Evolutionary conservation across 2,329 filamentous ascomycete species (phyloP), one percentile per base, ranked within the genome.

Genomic region (Xenosphaeropsis pyriputrescens): DNA sequence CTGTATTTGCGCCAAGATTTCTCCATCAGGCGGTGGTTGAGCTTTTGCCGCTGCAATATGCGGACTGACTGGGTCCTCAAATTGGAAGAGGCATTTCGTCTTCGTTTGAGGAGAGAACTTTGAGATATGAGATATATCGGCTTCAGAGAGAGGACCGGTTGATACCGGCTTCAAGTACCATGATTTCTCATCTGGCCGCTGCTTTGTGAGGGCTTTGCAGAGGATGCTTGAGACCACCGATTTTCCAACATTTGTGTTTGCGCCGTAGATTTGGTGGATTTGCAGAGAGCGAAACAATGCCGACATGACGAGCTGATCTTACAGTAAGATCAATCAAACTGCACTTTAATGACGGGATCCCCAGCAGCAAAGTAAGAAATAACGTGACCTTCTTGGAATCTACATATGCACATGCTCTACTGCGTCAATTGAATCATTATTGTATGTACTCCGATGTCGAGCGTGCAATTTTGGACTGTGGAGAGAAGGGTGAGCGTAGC

Each of bases 191-290:
- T 59, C 50, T 6, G 56, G 55, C 45, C 63, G 62, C 30, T 59
- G 58, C 18, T 59, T 62, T 29, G 59, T 61, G 4, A 76, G 67
- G 7, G 78, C 70, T 43, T 72, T 75, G 54, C 75, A 80, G 3
- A 93, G 63, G 11, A 85, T 58, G 0, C 82, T 85, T 2, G 80
- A 79, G 41, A 86, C 70, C 22, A 93, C 72, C 0, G 85, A 93
- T 63, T 93, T 93, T 45, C 85, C 85, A 18, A 91, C 82, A 46
- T 83, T 75, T 0, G 85, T 91, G 50, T 89, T 91, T 34, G 85
- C 81, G 18, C 85, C 85, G 50, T 82, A 93, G 29, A 93, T 64
- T 57, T 91, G 84, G 47, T 83, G 72, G 11, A 74, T 66, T 43
- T 75, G 72, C 38, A 88, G 63, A 7, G 70, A 72, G 42, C 77